Conservation (phyloP, 1,139 yeast genomes). For the Entelexis sorbosivorans region DNA sequence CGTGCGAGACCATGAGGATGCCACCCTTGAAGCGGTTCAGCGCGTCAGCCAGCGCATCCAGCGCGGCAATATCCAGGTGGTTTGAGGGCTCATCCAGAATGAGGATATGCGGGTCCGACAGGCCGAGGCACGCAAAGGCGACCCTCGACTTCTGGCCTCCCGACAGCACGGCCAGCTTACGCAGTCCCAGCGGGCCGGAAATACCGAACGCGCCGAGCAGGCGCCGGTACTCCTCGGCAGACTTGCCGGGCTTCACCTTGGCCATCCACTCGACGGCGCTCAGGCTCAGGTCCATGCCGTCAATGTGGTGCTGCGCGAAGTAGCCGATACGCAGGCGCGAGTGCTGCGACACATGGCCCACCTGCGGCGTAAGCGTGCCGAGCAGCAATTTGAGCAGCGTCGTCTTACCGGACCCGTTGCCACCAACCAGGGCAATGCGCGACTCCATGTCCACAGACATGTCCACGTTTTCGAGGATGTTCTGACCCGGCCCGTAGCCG, state of each 20-base stretch:
- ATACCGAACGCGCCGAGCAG: slow-evolving; percentile 96
- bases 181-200: slow-evolving; percentile 86
- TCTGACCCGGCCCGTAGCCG: slow-evolving; percentile 62
- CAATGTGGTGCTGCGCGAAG: slow-evolving; percentile 99
- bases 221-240: slow-evolving; percentile 94
- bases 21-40: slow-evolving; percentile 85
- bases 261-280: slow-evolving; percentile 96
- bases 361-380: slow-evolving; percentile 60
- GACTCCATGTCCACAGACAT: slow-evolving; percentile 88
- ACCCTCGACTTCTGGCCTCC: slow-evolving; percentile 99
- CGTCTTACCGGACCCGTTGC: slow-evolving; percentile 98
- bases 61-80: slow-evolving; percentile 96
- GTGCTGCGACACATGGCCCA: slow-evolving; percentile 67
- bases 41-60: slow-evolving; percentile 89
- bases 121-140: slow-evolving; percentile 90
- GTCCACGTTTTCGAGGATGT: slow-evolving; percentile 62
- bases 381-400: slow-evolving; percentile 77
- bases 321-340: slow-evolving; percentile 88
- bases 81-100: slow-evolving; percentile 97
- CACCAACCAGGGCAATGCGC: slow-evolving; percentile 93
- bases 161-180: slow-evolving; percentile 77
- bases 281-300: slow-evolving; percentile 81
- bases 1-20: slow-evolving; percentile 94
- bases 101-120: slow-evolving; percentile 82
- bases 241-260: slow-evolving; percentile 75